Evolutionary conservation across 2,329 filamentous ascomycete genomes (phyloP).

Genomic region (Fusarium bulbicola): DNA sequence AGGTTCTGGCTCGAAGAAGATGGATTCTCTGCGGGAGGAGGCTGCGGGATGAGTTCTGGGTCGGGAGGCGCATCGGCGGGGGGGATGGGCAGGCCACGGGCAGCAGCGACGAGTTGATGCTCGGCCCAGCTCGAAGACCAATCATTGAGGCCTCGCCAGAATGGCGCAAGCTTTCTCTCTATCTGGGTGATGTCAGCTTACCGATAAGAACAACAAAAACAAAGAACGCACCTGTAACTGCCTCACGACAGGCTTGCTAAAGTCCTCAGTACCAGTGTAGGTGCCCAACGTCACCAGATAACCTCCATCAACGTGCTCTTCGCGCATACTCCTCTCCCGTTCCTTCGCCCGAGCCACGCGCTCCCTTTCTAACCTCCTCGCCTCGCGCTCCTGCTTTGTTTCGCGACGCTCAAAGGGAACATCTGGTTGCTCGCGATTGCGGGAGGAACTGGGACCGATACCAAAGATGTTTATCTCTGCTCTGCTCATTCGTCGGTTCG

Average conservation of each 20-base stretch:
- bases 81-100: constrained; percentile 83
- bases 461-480: constrained; percentile 59
- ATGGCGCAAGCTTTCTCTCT: constrained; percentile 89
- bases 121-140: constrained; percentile 91
- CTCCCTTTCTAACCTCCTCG: constrained; percentile 84
- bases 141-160: constrained; percentile 94
- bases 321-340: constrained; percentile 86
- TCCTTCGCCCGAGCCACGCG: constrained; percentile 79
- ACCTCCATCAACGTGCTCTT: constrained; percentile 94
- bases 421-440: constrained; percentile 51
- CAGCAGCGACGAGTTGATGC: constrained; percentile 92
- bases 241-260: constrained; percentile 86
- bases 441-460: constrained; percentile 51
- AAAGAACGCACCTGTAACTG: constrained; percentile 80
- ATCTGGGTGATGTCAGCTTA: constrained; percentile 67
- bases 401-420: constrained; percentile 74
- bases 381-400: constrained; percentile 91
- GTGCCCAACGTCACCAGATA: constrained; percentile 94
- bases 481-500: constrained; percentile 49
- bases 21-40: constrained; percentile 56
- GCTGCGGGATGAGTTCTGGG: constrained; percentile 66
- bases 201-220: neutral
- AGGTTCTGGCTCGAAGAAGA: constrained; percentile 64
- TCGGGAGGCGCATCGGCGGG: constrained; percentile 83
- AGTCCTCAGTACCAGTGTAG: constrained; percentile 93